A percentile compares a stretch with the other conserved stretches of the same genome.
Evolutionary conservation across 495 filamentous ascomycete genomes (phyloP).

Genomic region (Talaromyces ruber): DNA sequence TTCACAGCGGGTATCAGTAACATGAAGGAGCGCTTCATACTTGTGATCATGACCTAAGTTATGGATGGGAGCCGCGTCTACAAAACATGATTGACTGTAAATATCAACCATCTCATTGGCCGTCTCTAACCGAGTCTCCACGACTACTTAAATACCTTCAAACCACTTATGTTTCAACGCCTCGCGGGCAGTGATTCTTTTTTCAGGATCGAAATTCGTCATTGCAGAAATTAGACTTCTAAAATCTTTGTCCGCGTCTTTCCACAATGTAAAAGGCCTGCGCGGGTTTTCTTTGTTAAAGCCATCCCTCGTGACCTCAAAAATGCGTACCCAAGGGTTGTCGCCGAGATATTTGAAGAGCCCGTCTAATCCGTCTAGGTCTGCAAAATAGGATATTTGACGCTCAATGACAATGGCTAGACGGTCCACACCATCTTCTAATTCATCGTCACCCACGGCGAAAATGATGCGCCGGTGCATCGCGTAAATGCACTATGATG

Average conservation of each 20-base stretch:
- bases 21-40: not conserved
- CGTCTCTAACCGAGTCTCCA: not conserved
- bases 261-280: slow-evolving; percentile 21
- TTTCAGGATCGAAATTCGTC: slow-evolving; percentile 18
- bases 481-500: slow-evolving; percentile 20
- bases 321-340: slow-evolving; percentile 27
- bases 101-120: no score
- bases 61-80: no score
- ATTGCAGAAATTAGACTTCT: slow-evolving; percentile 18
- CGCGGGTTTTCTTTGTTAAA: slow-evolving; percentile 27
- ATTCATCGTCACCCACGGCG: slow-evolving; percentile 16
- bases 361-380: slow-evolving; percentile 26
- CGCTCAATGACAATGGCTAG: slow-evolving; percentile 36
- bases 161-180: slow-evolving; percentile 18
- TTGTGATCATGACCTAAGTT: not conserved
- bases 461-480: slow-evolving; percentile 20
- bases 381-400: slow-evolving; percentile 42
- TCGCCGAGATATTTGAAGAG: slow-evolving; percentile 27
- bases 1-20: not conserved
- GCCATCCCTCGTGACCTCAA: slow-evolving; percentile 22
- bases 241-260: slow-evolving; percentile 27
- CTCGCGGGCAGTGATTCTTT: slow-evolving; percentile 15
- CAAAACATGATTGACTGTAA: no score
- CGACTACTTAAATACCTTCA: slow-evolving; percentile 15
- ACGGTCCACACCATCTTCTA: slow-evolving; percentile 31